Conservation (phyloP, 2,329 filamentous ascomycete genomes). For the Botrytis cinerea region DNA sequence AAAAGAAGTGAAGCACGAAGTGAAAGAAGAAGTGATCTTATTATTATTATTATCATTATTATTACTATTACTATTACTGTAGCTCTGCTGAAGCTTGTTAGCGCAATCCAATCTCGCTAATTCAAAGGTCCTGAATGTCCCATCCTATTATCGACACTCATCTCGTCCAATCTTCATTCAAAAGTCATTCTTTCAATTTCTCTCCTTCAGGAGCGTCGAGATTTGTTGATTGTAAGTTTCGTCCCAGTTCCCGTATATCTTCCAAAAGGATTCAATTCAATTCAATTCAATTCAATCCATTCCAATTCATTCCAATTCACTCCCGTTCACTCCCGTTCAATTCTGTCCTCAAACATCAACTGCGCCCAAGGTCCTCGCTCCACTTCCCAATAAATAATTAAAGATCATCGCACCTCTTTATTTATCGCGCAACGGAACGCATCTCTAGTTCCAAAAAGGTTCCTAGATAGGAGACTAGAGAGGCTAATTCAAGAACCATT, state of each 20-base stretch:
- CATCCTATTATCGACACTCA: constrained; percentile 24
- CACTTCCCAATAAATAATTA: background rate
- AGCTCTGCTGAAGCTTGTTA: constrained; percentile 20
- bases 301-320: background rate
- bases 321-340: background rate
- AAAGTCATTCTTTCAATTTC: constrained; percentile 24
- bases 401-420: constrained; percentile 3
- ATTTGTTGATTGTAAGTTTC: constrained; percentile 26
- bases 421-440: constrained; percentile 19
- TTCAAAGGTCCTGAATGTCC: constrained; percentile 21
- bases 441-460: background rate
- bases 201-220: constrained; percentile 23
- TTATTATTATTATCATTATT: background rate
- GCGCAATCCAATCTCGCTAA: constrained; percentile 26
- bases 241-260: background rate
- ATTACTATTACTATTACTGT: background rate
- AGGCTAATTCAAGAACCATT: constrained; percentile 14
- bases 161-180: constrained; percentile 20
- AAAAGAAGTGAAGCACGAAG: constrained; percentile 3
- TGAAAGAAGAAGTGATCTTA: background rate
- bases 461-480: constrained; percentile 21
- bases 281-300: background rate
- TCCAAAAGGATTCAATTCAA: background rate
- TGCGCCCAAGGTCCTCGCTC: constrained; percentile 6
- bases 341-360: background rate